Percentiles rank a stretch among this genome's conserved stretches.
Evolutionary conservation across 23 red algal genomes (phyloP).

Genomic region (Gracilaria gracilis): DNA sequence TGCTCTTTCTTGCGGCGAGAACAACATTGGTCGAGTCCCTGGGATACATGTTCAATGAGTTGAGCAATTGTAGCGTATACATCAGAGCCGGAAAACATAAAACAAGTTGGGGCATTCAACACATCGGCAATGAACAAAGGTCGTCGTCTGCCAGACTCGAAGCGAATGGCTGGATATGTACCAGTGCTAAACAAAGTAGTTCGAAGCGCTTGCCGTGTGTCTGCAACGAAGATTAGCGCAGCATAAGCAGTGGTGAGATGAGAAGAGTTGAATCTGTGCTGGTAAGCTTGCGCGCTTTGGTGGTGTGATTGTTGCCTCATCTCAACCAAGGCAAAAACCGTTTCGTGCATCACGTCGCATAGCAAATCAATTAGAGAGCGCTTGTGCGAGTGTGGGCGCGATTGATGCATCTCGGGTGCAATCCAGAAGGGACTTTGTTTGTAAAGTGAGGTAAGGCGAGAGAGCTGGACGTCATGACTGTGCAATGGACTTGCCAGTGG

Average conservation of each 20-base stretch:
- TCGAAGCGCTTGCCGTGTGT: constrained; percentile 26
- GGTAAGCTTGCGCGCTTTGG: neutral
- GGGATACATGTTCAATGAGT: constrained; percentile 14
- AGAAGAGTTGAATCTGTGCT: neutral
- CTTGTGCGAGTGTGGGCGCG: too few species aligned
- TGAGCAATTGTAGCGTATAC: constrained; percentile 4
- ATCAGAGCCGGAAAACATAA: neutral
- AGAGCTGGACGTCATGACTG: neutral
- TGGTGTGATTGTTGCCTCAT: neutral
- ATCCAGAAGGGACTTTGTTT: constrained; percentile 72
- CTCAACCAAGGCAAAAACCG: constrained; percentile 39
- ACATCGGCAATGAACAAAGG: neutral
- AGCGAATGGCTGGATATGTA: constrained; percentile 9
- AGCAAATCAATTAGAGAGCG: neutral
- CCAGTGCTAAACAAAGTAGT: constrained; percentile 44
- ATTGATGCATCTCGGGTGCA: constrained; percentile 12
- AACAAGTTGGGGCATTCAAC: neutral
- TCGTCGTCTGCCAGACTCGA: constrained; percentile 41
- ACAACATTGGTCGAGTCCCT: neutral
- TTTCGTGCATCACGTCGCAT: constrained; percentile 36
- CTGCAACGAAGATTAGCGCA: constrained; percentile 42
- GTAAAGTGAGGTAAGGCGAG: constrained; percentile 37
- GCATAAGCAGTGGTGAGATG: neutral
- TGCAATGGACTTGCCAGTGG: constrained; percentile 13
- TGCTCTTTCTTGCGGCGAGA: constrained; percentile 31